Evolutionary conservation across 1,284 basidiomycete species (phyloP), one percentile per base, ranked within the genome.

Genomic region (Takashimella koratensis): DNA sequence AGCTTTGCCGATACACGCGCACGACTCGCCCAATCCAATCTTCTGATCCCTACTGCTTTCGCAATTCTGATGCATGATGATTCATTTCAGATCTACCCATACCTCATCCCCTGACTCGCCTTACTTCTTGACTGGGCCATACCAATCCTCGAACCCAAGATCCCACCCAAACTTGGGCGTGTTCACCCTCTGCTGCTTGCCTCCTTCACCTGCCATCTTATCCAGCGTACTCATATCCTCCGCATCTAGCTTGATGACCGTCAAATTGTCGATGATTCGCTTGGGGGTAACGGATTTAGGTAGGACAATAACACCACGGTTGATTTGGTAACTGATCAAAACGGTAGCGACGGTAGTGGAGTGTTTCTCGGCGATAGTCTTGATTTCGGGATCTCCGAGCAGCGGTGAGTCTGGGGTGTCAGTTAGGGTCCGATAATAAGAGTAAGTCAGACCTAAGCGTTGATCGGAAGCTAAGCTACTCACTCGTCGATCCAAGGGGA

Each of bases 401-500:
- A 92, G 75, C 2, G 87, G 86, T 2, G 76, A 73, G 54, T 70
- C 63, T 57, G 30, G 16, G 16, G 30, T 8, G 30, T 36, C 16
- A 16, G 30, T 8, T 36, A 36, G 16, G 30, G 10, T 36, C 30
- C 30, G 10, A 36, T 8, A 36, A 8, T 16, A 16, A 36, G 30
- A 36, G 16, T n/a, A 13, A 19, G 20, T 26, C 19, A 36, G 20
- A 25, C 12, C 16, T 36, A 16, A 36, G 30, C 30, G 30, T n/a
- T n/a, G n/a, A n/a, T n/a, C n/a, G n/a, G n/a, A n/a, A n/a, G n/a
- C n/a, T n/a, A n/a, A n/a, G n/a, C n/a, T n/a, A 54, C 56, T 83
- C 81, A 61, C 81, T 79, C 3, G 84, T 83, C 19, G 86, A 88
- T 11, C 90, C 90, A 21, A 92, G 81, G 3, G 91, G 91, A 4